Base-by-base conservation (phyloP, 1,284 basidiomycete species). In the Erythrobasidium hasegawianum region DNA sequence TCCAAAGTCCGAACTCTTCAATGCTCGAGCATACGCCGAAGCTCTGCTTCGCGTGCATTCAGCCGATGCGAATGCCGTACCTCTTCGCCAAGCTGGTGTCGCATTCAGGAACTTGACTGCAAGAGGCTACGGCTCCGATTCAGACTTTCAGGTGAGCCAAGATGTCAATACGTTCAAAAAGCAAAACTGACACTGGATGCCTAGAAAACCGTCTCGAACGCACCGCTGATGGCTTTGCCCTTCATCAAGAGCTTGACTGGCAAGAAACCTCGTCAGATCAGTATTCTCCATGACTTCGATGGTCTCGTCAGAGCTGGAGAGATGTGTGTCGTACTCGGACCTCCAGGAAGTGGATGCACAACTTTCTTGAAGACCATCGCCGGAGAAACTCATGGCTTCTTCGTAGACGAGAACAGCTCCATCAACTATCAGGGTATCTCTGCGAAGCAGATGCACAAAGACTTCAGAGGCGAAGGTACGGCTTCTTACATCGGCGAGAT, bases 331-430 rank as follows among this genome's bases (percentile, higher is more conserved):
- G 76, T 81, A n/a, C 79, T 81, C 5, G 75, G 85, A 13, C 76
- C 87, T n/a, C 85, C 86, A 83, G 75, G 80, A 85, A 78, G 78
- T 84, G 79, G 86, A 80, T 90, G 89, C 72, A 73, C 84, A 62
- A 78, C 83, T 0, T 77, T 79, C 52, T 75, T 84, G 70, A 79
- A 84, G 74, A 80, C 81, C 11, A 80, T 85, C 64, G 78, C 82
- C 0, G 81, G 81, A 40, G 81, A 84, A 72, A 82, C 79, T 59
- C 80, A 81, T 68, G 80, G 80, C 9, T 80, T 81, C 70, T 78
- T 75, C 64, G 72, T 80, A 40, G 76, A 77, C 45, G 78, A 80
- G 10, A 74, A 72, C 72, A 33, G 33, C 33, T 33, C 33, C 11
- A 81, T 89, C 2, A 78, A 80, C 64, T 90, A 89, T 74, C 86